Evolutionary conservation across 768 basidiomycete species (phyloP).

Genomic region (Phlebiopsis flavidoalba): DNA sequence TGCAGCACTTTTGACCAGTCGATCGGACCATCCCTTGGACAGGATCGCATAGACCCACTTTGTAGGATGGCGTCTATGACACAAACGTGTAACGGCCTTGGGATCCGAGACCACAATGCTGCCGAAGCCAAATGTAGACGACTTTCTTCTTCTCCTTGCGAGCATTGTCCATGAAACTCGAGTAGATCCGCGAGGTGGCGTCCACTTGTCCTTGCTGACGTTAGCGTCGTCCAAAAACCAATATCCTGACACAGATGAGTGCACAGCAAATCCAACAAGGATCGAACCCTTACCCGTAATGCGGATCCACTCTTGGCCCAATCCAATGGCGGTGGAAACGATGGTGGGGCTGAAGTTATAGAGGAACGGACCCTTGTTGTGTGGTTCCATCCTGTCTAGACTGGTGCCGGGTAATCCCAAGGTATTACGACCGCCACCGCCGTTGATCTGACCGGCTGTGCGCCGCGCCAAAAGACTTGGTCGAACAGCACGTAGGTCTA

Average conservation of each 20-base stretch:
- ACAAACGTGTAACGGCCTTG: slow-evolving; percentile 82
- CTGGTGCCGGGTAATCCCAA: slow-evolving; percentile 76
- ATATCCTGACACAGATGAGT: slow-evolving; percentile 53
- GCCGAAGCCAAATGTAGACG: slow-evolving; percentile 96
- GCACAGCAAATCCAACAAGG: background rate
- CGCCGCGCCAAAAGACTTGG: slow-evolving; percentile 97
- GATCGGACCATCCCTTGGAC: slow-evolving; percentile 97
- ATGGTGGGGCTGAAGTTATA: slow-evolving; percentile 94
- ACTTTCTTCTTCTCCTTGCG: slow-evolving; percentile 76
- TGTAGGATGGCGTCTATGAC: slow-evolving; percentile 84
- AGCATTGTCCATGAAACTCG: slow-evolving; percentile 77
- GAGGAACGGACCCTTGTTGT: slow-evolving; percentile 96
- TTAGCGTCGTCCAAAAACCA: slow-evolving; percentile 97
- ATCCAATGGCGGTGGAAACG: slow-evolving; percentile 90
- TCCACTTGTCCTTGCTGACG: slow-evolving; percentile 85
- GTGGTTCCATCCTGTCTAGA: slow-evolving; percentile 93
- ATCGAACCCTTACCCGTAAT: slow-evolving; percentile 59
- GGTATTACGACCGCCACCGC: slow-evolving; percentile 80
- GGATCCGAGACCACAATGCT: slow-evolving; percentile 97
- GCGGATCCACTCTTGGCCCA: slow-evolving; percentile 99
- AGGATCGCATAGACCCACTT: slow-evolving; percentile 91
- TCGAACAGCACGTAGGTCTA: slow-evolving; percentile 97
- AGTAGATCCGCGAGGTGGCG: slow-evolving; percentile 76
- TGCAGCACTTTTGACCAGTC: slow-evolving; percentile 57
- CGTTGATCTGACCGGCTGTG: slow-evolving; percentile 90